A percentile compares a stretch with the other conserved stretches of the same genome.
phyloP scores from a whole-genome alignment of 208 protist genomes.

The Balamuthia mandrillaris region DNA sequence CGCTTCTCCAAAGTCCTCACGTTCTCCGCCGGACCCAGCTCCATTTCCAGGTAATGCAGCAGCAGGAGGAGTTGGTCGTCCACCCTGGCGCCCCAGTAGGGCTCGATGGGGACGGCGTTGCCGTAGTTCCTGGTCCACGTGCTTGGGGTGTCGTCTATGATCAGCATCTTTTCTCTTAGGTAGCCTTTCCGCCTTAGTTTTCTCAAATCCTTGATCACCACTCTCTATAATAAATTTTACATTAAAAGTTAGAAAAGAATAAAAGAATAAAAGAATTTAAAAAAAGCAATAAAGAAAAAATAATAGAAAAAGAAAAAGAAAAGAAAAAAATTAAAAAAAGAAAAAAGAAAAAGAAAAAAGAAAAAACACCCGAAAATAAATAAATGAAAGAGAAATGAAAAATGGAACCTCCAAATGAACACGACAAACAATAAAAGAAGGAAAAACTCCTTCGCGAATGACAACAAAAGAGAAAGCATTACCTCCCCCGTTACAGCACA shows the following conservation, averaged over 20 bases:
- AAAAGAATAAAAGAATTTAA: background rate
- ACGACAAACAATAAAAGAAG: background rate
- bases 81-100: slow-evolving; percentile 1
- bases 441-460: too few relatives aligned
- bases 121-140: slow-evolving; percentile 31
- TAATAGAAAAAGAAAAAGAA: too few relatives aligned
- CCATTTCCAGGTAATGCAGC: background rate
- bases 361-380: too few relatives aligned
- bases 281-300: too few relatives aligned
- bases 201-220: slow-evolving; percentile 23
- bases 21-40: background rate
- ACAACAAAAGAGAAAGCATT: background rate
- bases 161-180: background rate
- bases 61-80: slow-evolving; percentile 23
- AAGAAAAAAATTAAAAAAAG: background rate
- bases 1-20: background rate
- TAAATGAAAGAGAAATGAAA: too few relatives aligned
- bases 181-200: slow-evolving; percentile 16
- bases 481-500: slow-evolving; percentile 14
- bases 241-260: background rate
- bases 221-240: background rate
- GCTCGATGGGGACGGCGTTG: slow-evolving; percentile 5
- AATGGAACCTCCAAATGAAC: too few relatives aligned
- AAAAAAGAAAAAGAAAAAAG: background rate
- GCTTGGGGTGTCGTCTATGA: background rate